Base-by-base conservation (phyloP, 2,329 filamentous ascomycete species). In the Claviceps cyperi region DNA sequence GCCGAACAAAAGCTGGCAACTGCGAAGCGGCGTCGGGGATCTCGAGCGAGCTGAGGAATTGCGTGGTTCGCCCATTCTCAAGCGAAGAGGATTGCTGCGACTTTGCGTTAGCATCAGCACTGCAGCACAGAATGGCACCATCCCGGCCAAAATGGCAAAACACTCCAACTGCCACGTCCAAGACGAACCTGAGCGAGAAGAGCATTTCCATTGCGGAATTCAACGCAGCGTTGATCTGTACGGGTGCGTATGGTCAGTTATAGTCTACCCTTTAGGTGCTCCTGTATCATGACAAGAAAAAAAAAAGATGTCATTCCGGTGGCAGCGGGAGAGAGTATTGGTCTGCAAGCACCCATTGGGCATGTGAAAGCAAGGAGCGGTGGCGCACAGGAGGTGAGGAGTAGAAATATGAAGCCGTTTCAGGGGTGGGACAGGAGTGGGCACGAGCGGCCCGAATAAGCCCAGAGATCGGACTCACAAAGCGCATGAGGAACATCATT, bases 1-100 rank as follows among this genome's bases (percentile, higher is more conserved):
- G 83, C 59, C 86, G 86, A 60, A 96, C 81, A 61, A 88, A 96
- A 35, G 68, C 67, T 38, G 80, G 80, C 21, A 82, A 67, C 51
- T 81, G 71, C 36, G 72, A 56, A 39, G 57, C 57, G 56, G 60
- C 59, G 60, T 73, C 71, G 52, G 72, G 66, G 55, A 70, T 66
- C 54, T 77, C 67, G 54, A 76, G 68, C 55, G 75, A 67, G 55
- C 61, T 68, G 50, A 71, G 64, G 51, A 71, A 69, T 54, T 73
- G 69, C 17, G 66, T 62, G 19, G 67, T 68, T 53, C 67, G 68
- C 44, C 69, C 63, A 49, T 59, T 59, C 28, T 65, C 63, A 53
- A 68, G 66, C 3, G 47, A 57, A 44, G 57, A 55, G 15, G 28
- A 9, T n/a, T n/a, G 28, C 44, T 46, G 35, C 15, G 8, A 32